Conservation (phyloP, 1,139 yeast species). For the Scheffersomyces insectosa region DNA sequence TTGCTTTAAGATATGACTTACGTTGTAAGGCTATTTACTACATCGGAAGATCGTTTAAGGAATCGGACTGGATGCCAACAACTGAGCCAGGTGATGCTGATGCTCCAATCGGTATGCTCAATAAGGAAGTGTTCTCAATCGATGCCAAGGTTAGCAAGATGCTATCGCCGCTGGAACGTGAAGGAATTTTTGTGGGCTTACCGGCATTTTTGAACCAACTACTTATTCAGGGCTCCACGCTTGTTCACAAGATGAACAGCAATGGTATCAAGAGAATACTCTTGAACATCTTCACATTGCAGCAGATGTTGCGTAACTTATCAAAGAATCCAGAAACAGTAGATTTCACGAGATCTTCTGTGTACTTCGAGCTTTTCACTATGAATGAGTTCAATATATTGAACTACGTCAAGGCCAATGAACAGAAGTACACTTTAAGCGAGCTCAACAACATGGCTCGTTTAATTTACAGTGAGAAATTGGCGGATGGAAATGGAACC, state of each 20-base stretch:
- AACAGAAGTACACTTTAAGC: conserved; percentile 20
- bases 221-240: conserved; percentile 59
- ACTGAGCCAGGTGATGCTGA: conserved; percentile 68
- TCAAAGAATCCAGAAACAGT: conserved; percentile 58
- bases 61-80: conserved; percentile 44
- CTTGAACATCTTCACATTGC: conserved; percentile 70
- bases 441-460: conserved; percentile 43
- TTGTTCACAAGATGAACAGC: conserved; percentile 55
- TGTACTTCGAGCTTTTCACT: conserved; percentile 59
- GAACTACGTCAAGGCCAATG: conserved; percentile 21
- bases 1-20: conserved; percentile 65
- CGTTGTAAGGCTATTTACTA: conserved; percentile 63
- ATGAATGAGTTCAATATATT: conserved; percentile 38
- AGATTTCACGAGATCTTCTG: conserved; percentile 56
- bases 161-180: conserved; percentile 28
- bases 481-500: conserved; percentile 42
- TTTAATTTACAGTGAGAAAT: conserved; percentile 50
- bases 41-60: conserved; percentile 49
- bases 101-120: conserved; percentile 57
- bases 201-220: conserved; percentile 57
- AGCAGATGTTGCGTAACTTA: conserved; percentile 71
- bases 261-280: conserved; percentile 69
- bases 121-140: conserved; percentile 54
- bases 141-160: conserved; percentile 42
- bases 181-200: conserved; percentile 51